phyloP scores from a whole-genome alignment of 2,329 filamentous ascomycete species.

The Daldinia eschscholtzii region DNA sequence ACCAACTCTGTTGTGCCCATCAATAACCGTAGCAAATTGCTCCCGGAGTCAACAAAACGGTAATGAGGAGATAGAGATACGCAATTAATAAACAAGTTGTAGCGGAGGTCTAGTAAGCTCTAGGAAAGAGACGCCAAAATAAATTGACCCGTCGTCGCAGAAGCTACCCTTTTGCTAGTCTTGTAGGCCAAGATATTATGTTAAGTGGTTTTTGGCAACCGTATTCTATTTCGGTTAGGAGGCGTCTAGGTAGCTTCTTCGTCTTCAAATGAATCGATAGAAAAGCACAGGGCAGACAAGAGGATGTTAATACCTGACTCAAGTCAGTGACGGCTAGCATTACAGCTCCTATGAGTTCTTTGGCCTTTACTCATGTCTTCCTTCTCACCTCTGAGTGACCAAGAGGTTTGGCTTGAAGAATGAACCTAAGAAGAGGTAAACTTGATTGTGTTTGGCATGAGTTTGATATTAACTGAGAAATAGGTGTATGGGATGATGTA shows the following conservation, averaged over 20 bases:
- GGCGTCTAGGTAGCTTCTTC: neutral
- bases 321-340: neutral
- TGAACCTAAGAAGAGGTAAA: neutral
- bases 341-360: neutral
- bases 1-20: neutral
- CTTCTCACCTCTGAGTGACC: neutral
- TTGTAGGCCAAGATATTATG: neutral
- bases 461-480: neutral
- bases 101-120: neutral
- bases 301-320: neutral
- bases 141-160: neutral
- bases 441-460: neutral
- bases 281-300: neutral
- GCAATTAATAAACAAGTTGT: neutral
- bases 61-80: neutral
- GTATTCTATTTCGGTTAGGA: neutral
- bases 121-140: no score
- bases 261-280: neutral
- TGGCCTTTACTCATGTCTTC: neutral
- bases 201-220: no score
- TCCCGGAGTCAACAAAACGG: neutral
- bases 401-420: neutral
- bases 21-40: neutral
- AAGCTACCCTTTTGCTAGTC: neutral
- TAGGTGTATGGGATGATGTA: neutral